Percentiles rank a stretch among this genome's conserved stretches.
Conservation (phyloP, 352 stramenopile species). For the Globisporangium camurandrum region DNA sequence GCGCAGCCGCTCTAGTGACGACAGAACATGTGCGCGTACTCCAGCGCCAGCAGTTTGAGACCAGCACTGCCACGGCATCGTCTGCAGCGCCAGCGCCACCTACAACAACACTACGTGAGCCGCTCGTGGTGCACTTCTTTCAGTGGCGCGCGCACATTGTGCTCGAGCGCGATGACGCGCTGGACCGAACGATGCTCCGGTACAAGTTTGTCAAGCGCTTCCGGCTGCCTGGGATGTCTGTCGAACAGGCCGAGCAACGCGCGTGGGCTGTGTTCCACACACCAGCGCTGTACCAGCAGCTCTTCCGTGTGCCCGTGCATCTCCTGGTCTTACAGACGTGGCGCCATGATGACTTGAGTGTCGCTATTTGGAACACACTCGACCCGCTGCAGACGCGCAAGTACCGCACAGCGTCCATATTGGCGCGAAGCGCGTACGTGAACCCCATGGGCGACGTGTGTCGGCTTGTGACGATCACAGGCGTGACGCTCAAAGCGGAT, state of each 20-base stretch:
- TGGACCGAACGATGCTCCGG: not conserved
- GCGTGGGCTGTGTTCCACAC: slow-evolving; percentile 8
- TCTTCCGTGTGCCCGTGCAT: slow-evolving; percentile 5
- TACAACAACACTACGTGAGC: too few species aligned
- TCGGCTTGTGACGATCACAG: slow-evolving; percentile 3
- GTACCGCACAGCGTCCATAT: slow-evolving; percentile 1
- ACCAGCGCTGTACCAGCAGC: slow-evolving; percentile 1
- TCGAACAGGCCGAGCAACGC: not conserved
- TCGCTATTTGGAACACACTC: slow-evolving; percentile 6
- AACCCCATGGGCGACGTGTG: not conserved
- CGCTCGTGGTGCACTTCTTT: slow-evolving; percentile 7
- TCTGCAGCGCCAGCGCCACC: too few species aligned
- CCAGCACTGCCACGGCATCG: too few species aligned
- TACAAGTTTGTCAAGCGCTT: slow-evolving; percentile 10
- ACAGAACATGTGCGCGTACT: not conserved
- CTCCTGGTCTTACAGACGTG: slow-evolving; percentile 5
- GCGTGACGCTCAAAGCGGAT: slow-evolving; percentile 1
- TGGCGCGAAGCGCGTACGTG: not conserved
- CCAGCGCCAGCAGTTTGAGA: not conserved
- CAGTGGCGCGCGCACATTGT: not conserved
- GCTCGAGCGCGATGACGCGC: not conserved
- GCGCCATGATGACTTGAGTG: slow-evolving; percentile 3
- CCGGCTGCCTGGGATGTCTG: not conserved
- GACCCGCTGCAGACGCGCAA: not conserved
- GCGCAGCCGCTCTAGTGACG: not conserved